Conservation (phyloP, 306 rosid genomes). For the Cercis canadensis region DNA sequence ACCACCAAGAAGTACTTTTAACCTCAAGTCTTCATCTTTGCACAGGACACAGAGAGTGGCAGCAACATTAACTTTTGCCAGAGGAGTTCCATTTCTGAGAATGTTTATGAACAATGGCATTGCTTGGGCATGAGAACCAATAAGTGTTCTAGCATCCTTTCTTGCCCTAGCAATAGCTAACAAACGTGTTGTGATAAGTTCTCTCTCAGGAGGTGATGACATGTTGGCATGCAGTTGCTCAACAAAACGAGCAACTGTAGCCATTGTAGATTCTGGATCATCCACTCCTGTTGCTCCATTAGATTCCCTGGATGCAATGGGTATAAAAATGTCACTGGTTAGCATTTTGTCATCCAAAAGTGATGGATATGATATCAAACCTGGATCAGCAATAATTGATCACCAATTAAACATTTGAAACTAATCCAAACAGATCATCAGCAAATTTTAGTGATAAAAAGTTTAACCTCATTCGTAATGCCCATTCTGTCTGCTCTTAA, state of each 20-base stretch:
- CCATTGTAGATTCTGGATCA: slow-evolving; percentile 82
- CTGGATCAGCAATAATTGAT: slow-evolving; percentile 6
- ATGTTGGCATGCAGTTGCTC: slow-evolving; percentile 89
- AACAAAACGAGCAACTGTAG: slow-evolving; percentile 76
- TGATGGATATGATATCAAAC: too few relatives aligned
- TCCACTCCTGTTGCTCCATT: slow-evolving; percentile 59
- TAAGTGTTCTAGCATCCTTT: slow-evolving; percentile 81
- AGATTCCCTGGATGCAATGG: slow-evolving; percentile 58
- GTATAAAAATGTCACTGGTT: slow-evolving; percentile 27
- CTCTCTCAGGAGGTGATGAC: slow-evolving; percentile 85
- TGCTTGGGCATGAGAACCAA: slow-evolving; percentile 96
- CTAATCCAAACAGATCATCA: too few relatives aligned
- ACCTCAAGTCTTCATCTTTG: slow-evolving; percentile 90
- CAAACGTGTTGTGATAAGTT: slow-evolving; percentile 72
- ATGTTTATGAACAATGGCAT: slow-evolving; percentile 96
- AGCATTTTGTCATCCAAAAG: slow-evolving; percentile 27
- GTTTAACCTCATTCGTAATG: too few relatives aligned
- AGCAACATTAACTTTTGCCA: slow-evolving; percentile 90
- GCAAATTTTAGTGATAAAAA: too few relatives aligned
- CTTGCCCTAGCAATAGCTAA: slow-evolving; percentile 68
- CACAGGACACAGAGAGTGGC: slow-evolving; percentile 78
- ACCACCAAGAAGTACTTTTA: slow-evolving; percentile 97
- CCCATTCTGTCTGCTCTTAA: not conserved
- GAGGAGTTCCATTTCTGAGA: slow-evolving; percentile 82
- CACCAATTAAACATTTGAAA: slow-evolving; percentile 16